Conservation (phyloP, 306 rosid species). For the Pachyrhizus erosus region DNA sequence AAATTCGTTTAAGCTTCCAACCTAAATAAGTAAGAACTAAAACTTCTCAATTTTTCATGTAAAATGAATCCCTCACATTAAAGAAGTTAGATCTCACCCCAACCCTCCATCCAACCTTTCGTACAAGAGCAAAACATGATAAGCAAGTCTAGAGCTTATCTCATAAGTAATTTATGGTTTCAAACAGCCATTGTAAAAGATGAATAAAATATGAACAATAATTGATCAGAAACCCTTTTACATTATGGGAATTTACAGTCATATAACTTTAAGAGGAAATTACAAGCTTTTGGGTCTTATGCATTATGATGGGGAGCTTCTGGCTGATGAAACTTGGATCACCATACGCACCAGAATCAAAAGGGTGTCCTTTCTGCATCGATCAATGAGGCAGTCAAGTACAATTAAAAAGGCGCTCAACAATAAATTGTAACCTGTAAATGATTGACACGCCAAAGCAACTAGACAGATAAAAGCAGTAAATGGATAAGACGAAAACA, state of each 20-base stretch:
- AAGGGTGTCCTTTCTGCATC: slow-evolving; percentile 82
- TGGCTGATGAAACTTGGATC: slow-evolving; percentile 85
- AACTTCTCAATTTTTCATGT: background rate
- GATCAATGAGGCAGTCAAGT: slow-evolving; percentile 36
- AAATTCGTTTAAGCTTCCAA: background rate
- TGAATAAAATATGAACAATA: slow-evolving; percentile 44
- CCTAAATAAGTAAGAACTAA: background rate
- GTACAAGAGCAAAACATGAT: slow-evolving; percentile 22
- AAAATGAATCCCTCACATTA: background rate
- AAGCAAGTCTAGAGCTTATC: slow-evolving; percentile 30
- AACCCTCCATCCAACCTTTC: background rate
- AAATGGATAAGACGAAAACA: slow-evolving; percentile 8
- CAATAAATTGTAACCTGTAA: slow-evolving; percentile 23
- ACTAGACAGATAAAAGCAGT: background rate
- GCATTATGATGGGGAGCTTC: slow-evolving; percentile 75
- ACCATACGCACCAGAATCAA: slow-evolving; percentile 77
- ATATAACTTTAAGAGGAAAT: slow-evolving; percentile 57
- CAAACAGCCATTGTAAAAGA: slow-evolving; percentile 29
- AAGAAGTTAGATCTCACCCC: background rate
- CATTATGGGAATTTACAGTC: slow-evolving; percentile 54
- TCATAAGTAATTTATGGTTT: slow-evolving; percentile 29
- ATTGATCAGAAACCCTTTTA: slow-evolving; percentile 34
- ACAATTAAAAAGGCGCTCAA: slow-evolving; percentile 34
- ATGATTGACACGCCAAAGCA: slow-evolving; percentile 7
- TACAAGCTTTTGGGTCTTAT: slow-evolving; percentile 72